Evolutionary conservation across 106 monocot species (phyloP).

Genomic region (Posidonia australis): DNA sequence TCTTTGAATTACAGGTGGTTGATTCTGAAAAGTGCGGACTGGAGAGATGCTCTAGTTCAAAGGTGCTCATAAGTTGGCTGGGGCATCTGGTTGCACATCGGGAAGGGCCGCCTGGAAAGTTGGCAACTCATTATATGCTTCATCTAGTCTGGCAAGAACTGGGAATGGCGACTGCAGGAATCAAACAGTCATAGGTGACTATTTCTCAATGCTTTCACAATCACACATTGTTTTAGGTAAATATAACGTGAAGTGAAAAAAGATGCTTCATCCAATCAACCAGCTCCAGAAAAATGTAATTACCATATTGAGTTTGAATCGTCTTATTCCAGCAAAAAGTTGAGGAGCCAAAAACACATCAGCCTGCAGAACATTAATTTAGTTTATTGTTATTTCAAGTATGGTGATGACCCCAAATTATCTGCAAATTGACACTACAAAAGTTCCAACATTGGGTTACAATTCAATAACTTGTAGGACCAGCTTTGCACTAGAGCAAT

Average conservation of each 20-base stretch:
- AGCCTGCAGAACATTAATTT: slow-evolving; percentile 12
- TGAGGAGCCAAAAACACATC: slow-evolving; percentile 34
- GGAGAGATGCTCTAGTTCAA: too few species aligned
- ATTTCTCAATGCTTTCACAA: too few species aligned
- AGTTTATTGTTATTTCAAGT: neutral
- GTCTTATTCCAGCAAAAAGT: slow-evolving; percentile 10
- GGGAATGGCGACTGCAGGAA: slow-evolving; percentile 16
- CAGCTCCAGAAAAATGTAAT: neutral
- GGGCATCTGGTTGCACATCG: slow-evolving; percentile 19
- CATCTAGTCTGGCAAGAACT: slow-evolving; percentile 11
- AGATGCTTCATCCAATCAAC: neutral
- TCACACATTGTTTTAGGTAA: neutral
- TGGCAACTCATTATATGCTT: slow-evolving; percentile 11
- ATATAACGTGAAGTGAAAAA: neutral
- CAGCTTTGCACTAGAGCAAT: too few species aligned
- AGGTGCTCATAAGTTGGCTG: neutral
- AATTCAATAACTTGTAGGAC: too few species aligned
- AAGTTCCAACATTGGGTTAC: too few species aligned
- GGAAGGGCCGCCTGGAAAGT: slow-evolving; percentile 25
- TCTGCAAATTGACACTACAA: too few species aligned
- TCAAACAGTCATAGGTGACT: neutral
- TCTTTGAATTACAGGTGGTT: too few species aligned
- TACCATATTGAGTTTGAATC: slow-evolving; percentile 30
- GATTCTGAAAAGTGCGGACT: too few species aligned
- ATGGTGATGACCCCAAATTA: neutral